phyloP scores from a whole-genome alignment of 352 stramenopile species.

The Hyaloperonospora arabidopsidis region DNA sequence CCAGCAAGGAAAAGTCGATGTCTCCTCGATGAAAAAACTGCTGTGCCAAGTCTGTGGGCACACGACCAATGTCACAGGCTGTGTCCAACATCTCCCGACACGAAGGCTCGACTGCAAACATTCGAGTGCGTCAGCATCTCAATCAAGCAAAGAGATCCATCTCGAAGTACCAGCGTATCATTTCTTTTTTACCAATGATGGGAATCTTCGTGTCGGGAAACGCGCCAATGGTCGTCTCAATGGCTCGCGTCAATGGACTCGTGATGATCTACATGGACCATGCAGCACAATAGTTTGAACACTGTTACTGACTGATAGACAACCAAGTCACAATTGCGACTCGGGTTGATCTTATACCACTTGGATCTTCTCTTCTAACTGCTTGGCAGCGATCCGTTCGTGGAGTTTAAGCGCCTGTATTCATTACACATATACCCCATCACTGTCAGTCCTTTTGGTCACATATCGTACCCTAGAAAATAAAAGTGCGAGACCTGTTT shows the following conservation, averaged over 20 bases:
- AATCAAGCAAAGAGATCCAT: background rate
- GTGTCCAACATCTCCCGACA: constrained; percentile 84
- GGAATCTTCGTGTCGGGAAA: constrained; percentile 51
- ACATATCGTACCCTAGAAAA: background rate
- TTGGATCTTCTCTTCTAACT: constrained; percentile 60
- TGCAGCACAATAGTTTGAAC: background rate
- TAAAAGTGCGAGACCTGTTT: constrained; percentile 37
- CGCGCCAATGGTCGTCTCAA: constrained; percentile 64
- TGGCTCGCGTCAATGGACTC: constrained; percentile 74
- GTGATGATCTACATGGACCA: constrained; percentile 50
- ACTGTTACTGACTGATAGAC: no score
- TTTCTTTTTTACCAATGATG: constrained; percentile 37
- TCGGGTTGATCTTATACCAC: no score
- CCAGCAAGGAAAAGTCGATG: constrained; percentile 42
- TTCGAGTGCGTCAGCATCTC: background rate
- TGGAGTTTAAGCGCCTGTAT: constrained; percentile 40
- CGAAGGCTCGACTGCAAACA: constrained; percentile 44
- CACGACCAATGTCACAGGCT: constrained; percentile 69
- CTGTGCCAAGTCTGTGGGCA: constrained; percentile 36
- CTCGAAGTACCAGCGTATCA: background rate
- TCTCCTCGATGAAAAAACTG: constrained; percentile 24
- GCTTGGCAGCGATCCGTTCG: constrained; percentile 25
- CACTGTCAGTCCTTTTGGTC: background rate
- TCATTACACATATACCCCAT: background rate
- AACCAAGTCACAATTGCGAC: no score